Evolutionary conservation across 768 basidiomycete species (phyloP).

Genomic region (Hypholoma fasciculare): DNA sequence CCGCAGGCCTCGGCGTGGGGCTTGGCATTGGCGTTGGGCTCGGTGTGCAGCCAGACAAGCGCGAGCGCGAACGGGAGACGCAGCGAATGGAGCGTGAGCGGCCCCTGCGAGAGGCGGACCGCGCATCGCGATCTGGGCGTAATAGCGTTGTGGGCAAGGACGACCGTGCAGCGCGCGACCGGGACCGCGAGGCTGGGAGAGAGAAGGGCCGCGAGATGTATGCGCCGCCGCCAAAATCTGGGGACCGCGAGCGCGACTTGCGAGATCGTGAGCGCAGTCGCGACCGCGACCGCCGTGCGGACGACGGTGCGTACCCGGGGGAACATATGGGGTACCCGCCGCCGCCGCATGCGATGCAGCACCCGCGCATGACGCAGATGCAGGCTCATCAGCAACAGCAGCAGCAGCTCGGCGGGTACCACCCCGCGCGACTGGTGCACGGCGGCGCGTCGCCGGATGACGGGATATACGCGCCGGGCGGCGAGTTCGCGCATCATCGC

Average conservation of each 20-base stretch:
- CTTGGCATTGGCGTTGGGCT: background rate
- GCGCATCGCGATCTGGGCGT: background rate
- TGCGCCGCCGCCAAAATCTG: conserved; percentile 4
- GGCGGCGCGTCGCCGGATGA: background rate
- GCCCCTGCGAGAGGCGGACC: conserved; percentile 2
- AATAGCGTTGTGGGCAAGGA: conserved; percentile 8
- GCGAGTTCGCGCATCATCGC: background rate
- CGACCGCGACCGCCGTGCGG: conserved; percentile 10
- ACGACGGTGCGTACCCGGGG: conserved; percentile 1
- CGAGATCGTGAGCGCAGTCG: conserved; percentile 2
- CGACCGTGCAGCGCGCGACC: background rate
- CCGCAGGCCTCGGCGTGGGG: background rate
- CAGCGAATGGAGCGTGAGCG: background rate
- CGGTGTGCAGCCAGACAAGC: too few relatives aligned
- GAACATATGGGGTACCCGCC: conserved; percentile 2
- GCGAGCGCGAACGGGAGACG: conserved; percentile 1
- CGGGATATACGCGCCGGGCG: background rate
- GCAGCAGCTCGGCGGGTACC: background rate
- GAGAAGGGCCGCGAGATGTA: conserved; percentile 17
- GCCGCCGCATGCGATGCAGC: background rate
- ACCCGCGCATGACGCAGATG: background rate
- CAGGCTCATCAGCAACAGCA: background rate
- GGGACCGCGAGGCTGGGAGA: background rate
- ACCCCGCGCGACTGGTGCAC: background rate
- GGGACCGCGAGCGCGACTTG: conserved; percentile 8